Evolutionary conservation across 192 early-diverging fungal genomes (phyloP), one percentile per base, ranked within the genome.

Genomic region (Oehlia diaphana): DNA sequence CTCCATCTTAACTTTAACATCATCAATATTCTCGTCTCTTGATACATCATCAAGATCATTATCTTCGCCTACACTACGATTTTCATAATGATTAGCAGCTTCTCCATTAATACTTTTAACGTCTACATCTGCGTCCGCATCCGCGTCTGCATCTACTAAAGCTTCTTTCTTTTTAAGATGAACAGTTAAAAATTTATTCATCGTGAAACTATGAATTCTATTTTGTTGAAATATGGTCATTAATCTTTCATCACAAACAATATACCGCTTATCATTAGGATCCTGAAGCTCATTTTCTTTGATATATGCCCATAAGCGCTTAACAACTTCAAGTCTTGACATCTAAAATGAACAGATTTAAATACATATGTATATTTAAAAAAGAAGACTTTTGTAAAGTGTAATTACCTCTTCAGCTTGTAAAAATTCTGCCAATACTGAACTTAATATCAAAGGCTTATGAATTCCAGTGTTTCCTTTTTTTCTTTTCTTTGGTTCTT

Each of bases 291-390:
- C 70, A 70, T 89, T 83, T 26, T 80, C 82, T 28, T 91, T 92
- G 78, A 92, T 92, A 73, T 92, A 89, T 10, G 64, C 79, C 90
- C 90, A 92, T 5, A 92, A 73, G 2, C 81, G 80, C 80, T 91
- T 92, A 33, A 92, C 90, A 0, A 91, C 89, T 75, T 91, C 86
- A 23, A 84, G 86, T 39, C 91, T 79, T 2, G 91, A 86, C 62
- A 92, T 76, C 88, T 91, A 82, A n/a, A 42, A 4, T 66, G 6
- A 58, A 58, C 14, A 0, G 7, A 74, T 26, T 16, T 23, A n/a
- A 53, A 74, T 50, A 33, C 13, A 47, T 47, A 72, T 49, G 10
- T 47, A 72, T 47, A 13, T 13, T 49, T n/a, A 31, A 61, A 61
- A 33, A 14, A 21, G 6, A 42, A 42, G 39, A 42, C 14, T 5